These are phyloP conservation scores for Chalaropsis thielavioides DNA, from an alignment of 2,329 filamentous ascomycete genomes.

Conservation along the genomic window DNA sequence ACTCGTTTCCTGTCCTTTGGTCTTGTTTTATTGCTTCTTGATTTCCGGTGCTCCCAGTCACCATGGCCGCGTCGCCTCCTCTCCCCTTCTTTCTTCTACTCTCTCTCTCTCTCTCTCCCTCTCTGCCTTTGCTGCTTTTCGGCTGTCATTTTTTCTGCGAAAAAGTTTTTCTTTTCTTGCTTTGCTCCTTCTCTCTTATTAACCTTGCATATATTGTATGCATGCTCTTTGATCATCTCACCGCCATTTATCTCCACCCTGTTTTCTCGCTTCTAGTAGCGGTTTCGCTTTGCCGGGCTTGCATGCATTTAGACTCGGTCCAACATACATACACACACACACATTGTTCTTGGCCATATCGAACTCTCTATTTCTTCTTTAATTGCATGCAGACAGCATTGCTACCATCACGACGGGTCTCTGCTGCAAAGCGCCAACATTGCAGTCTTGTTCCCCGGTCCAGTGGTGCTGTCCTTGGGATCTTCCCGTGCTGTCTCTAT, in stretches of 20 bases:
- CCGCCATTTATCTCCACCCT: neutral
- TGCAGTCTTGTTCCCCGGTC: neutral
- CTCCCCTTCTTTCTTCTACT: neutral
- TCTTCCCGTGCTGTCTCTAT: neutral
- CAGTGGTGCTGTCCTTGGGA: neutral
- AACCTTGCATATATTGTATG: neutral
- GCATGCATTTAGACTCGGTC: neutral
- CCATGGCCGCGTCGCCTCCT: neutral
- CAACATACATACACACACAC: no score
- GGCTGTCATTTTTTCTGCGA: constrained; percentile 2
- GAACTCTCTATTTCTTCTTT: neutral
- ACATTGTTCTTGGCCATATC: neutral
- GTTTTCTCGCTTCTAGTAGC: neutral
- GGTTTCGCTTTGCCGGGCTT: neutral
- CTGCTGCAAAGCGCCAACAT: neutral
- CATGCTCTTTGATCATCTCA: neutral
- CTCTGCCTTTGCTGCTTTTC: constrained; percentile 2
- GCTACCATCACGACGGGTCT: no score
- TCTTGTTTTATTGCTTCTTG: neutral
- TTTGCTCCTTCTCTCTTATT: neutral
- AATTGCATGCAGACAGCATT: no score
- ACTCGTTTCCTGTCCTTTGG: neutral
- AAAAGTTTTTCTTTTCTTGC: neutral
- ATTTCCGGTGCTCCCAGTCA: constrained; percentile 12
- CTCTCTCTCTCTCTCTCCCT: neutral